Evolutionary conservation across 108 stramenopile genomes (phyloP).

Genomic region (Ochromonas danica): DNA sequence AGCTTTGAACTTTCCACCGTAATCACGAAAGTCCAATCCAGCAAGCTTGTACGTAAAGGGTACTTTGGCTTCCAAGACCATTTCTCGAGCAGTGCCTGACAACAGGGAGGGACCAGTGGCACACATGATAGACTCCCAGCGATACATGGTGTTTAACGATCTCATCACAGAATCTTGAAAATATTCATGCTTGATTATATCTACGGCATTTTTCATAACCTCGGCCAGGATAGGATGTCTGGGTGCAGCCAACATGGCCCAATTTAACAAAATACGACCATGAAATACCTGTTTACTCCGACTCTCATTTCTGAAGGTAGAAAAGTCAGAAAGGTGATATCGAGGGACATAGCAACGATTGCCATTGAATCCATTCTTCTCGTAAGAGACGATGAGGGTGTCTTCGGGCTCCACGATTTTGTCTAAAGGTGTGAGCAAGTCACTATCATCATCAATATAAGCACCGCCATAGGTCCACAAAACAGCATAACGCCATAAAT

Average conservation of each 20-base stretch:
- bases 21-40: background rate
- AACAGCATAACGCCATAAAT: conserved; percentile 20
- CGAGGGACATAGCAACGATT: conserved; percentile 21
- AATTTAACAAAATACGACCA: background rate
- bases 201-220: conserved; percentile 21
- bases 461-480: conserved; percentile 19
- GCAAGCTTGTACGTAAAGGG: background rate
- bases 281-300: background rate
- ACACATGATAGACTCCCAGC: conserved; percentile 24
- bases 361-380: conserved; percentile 21
- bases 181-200: conserved; percentile 26
- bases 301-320: background rate
- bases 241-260: conserved; percentile 2
- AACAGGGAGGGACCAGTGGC: conserved; percentile 3
- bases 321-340: conserved; percentile 22
- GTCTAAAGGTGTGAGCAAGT: background rate
- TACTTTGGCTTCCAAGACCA: background rate
- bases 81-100: background rate
- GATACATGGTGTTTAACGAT: background rate
- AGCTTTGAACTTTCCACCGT: conserved; percentile 23
- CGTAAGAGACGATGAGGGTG: conserved; percentile 5
- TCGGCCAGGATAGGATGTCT: background rate
- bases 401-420: background rate
- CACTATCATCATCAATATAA: conserved; percentile 32
- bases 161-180: conserved; percentile 8